Evolutionary conservation across 495 filamentous ascomycete species (phyloP), one percentile per base, ranked within the genome.

Genomic region (Hypoxylon intermedium): DNA sequence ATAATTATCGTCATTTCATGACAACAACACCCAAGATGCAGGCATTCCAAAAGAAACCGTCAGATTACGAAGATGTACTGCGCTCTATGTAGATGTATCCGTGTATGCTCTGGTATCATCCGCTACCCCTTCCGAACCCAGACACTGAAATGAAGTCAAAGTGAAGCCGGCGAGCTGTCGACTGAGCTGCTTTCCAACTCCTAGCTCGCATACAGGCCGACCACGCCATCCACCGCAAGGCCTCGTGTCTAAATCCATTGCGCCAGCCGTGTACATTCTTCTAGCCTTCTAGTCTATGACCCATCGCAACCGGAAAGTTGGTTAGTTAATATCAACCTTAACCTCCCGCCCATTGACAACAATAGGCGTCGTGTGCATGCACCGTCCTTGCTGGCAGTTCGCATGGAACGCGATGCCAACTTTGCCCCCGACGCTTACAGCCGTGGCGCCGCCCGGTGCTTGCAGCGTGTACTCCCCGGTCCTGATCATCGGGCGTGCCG

Each of bases 391-490:
- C 53, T 69, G 67, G 60, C 78, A 84, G 58, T 79, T 76, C 6
- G 74, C 81, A 65, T 86, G 82, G 59, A 83, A 83, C 3, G 83
- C 59, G 56, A 85, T 75, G 1, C 68, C 70, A 52, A 80, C 74
- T 0, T 75, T 76, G 58, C 76, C 76, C 1, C 68, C 68, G 45
- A 70, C 73, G 9, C 74, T 75, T 12, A 67, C 57, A 4, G 57
- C 63, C 0, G 75, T 81, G 6, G 78, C 82, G n/a, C 82, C 81
- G 6, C 83, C 83, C 6, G 83, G 83, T 23, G 80, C 80, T 6
- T 67, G 75, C 5, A 84, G 44, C 9, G 70, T 67, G 26, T 70
- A 76, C 51, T 78, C 74, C 0, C 75, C 77, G 0, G 76, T 75
- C 59, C 70, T 68, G 7, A 79, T 28, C 57, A 83, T 51, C 45